Conservation (phyloP, 441 rosid species). For the Pelargonium cotyledonis region DNA sequence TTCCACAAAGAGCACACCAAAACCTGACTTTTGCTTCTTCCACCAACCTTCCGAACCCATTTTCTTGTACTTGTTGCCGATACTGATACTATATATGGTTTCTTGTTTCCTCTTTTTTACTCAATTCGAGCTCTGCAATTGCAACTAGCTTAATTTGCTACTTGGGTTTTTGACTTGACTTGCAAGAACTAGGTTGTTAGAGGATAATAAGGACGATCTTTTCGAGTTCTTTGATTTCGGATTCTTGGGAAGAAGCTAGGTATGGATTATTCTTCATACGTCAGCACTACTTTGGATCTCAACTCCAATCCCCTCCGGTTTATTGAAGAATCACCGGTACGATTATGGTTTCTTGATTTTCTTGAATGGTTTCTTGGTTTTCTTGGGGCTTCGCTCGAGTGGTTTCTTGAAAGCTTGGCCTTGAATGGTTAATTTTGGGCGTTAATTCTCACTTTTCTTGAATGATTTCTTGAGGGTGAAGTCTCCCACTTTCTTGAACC, state of each 20-base stretch:
- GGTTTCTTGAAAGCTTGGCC: too few species aligned
- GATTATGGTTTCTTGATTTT: background rate
- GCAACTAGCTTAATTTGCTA: background rate
- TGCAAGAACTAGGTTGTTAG: constrained; percentile 18
- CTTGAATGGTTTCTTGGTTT: background rate
- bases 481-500: too few species aligned
- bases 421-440: too few species aligned
- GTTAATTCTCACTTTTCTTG: too few species aligned
- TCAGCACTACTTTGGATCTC: constrained; percentile 79
- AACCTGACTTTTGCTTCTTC: background rate
- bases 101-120: background rate
- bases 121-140: background rate
- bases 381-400: too few species aligned
- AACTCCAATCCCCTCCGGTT: constrained; percentile 38
- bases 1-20: constrained; percentile 4
- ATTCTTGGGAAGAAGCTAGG: background rate
- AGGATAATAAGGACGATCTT: constrained; percentile 1
- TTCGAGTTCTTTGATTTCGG: background rate
- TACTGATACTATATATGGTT: background rate
- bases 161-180: background rate
- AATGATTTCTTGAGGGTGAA: too few species aligned
- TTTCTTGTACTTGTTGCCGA: background rate
- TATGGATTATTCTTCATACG: constrained; percentile 50
- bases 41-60: background rate
- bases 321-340: constrained; percentile 25